Base-by-base conservation (phyloP, 2,329 filamentous ascomycete species). In the Colletotrichum cuscutae region DNA sequence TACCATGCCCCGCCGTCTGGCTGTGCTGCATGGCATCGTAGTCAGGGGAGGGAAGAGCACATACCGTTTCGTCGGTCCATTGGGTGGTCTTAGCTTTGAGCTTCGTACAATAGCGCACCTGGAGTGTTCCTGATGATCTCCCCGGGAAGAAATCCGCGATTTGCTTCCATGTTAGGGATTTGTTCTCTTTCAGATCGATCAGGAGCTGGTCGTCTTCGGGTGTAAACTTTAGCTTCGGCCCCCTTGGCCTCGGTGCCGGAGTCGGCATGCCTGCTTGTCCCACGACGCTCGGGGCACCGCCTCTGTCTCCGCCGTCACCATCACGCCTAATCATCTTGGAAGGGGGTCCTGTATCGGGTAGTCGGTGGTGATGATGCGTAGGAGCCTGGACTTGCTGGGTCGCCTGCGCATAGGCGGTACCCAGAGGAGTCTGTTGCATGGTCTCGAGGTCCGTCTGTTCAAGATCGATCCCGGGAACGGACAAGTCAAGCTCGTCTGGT, bases 81-180 rank as follows among this genome's bases (percentile, higher is more conserved):
- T 95, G 91, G 13, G 94, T 97, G 52, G 94, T 95, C 86, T 98
- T 98, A 15, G 95, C 95, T 84, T 97, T 98, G 65, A 98, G 86
- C 84, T 97, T 98, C 56, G 95, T 98, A 81, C 95, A 98, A 81
- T 98, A 98, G 46, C 95, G 92, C 67, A 98, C 95, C 82, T 98
- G 95, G 74, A 98, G 84, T 35, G 95, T 98, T 22, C 95, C 95
- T 58, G 94, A 97, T 71, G 94, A 97, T 71, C 95, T 89, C 1
- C 95, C 95, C 0, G 95, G 95, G 77, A 98, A 98, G 84, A 98
- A 98, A 80, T 98, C 95, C 69, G 95, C 94, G 79, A 98, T 98
- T 86, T 98, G 95, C 84, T 97, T 98, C 95, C 95, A 98, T 5
- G 95, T 97, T 80, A 98, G 86, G 79, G 94, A 95, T 82, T 97